Base-by-base conservation (phyloP, 805 yeast species). In the Saccharomyces jurei region DNA sequence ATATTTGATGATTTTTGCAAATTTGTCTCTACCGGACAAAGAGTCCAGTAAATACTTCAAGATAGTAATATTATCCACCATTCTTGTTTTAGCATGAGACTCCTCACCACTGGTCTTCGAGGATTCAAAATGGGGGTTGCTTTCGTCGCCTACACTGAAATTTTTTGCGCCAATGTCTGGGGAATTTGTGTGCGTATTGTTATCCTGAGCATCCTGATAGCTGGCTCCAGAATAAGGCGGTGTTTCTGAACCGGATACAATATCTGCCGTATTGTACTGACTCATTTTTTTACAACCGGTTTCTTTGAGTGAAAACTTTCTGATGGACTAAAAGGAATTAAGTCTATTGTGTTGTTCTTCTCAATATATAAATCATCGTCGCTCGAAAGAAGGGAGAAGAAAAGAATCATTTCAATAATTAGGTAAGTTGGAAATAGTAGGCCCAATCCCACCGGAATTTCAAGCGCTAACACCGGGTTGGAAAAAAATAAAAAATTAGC, bases 21-120 rank as follows among this genome's bases (percentile, higher is more conserved):
- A 56, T 63, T 84, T 84, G 63, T 86, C 94, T 65, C 86, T 86
- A 50, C 92, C 92, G 1, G 81, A 77, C 28, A 86, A 65, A 49
- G 77, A 77, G 51, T 79, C 79, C 52, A 84, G 65, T 65, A 84
- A 68, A 32, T 74, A 73, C 69, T 83, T 76, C 51, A 82, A 70
- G 5, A 84, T 71, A 49, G 79, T 83, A 62, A 76, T 50, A 27
- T 62, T 62, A 53, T 58, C 56, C 21, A 64, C 56, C 14, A 49
- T 25, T 14, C 49, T 51, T 22, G 46, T 49, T 11, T 50, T 53
- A 26, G 54, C 36, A 27, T 46, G 25, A 21, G 22, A 6, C 10
- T 17, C 44, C 17, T 36, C 11, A 36, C 17, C 13, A 36, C 21
- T 17, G 25, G 13, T 17, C 6, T 22, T 36, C 44, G 44, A 36